These are phyloP conservation scores for Sugiyamaella qingdaonensis DNA, from an alignment of 805 yeast genomes.

Conservation along the genomic window DNA sequence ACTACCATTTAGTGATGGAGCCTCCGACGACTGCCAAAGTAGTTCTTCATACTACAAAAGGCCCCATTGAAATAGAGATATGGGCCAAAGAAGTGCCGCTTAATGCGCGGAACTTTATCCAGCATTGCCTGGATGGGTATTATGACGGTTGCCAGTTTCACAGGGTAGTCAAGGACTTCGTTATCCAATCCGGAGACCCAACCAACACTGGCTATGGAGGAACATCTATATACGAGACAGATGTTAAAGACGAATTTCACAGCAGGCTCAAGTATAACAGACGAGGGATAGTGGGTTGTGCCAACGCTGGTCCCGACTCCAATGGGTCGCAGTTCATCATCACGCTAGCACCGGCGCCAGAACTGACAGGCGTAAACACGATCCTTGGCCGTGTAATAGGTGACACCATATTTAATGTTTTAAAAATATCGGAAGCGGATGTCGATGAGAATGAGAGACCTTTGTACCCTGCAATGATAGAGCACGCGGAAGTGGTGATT, in stretches of 20 bases:
- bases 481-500: conserved; percentile 39
- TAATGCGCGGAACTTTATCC: conserved; percentile 46
- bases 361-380: conserved; percentile 41
- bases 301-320: conserved; percentile 34
- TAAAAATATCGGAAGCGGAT: conserved; percentile 48
- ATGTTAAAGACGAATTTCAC: conserved; percentile 44
- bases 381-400: conserved; percentile 59
- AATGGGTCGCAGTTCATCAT: conserved; percentile 44
- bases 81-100: conserved; percentile 67
- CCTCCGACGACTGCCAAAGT: conserved; percentile 39
- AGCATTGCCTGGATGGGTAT: conserved; percentile 41
- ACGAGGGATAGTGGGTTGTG: conserved; percentile 55
- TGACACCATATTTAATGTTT: conserved; percentile 49
- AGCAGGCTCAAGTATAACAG: conserved; percentile 46
- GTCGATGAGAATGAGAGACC: conserved; percentile 41
- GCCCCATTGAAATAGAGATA: conserved; percentile 54
- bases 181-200: conserved; percentile 40
- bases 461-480: conserved; percentile 48
- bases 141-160: conserved; percentile 43
- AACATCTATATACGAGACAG: conserved; percentile 23
- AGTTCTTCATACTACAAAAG: conserved; percentile 52
- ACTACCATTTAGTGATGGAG: conserved; percentile 11
- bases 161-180: conserved; percentile 35
- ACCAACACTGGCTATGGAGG: conserved; percentile 33
- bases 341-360: conserved; percentile 45